These are phyloP conservation scores for Pulveroboletus sp. DNA, from an alignment of 768 basidiomycete genomes.

Conservation along the genomic window DNA sequence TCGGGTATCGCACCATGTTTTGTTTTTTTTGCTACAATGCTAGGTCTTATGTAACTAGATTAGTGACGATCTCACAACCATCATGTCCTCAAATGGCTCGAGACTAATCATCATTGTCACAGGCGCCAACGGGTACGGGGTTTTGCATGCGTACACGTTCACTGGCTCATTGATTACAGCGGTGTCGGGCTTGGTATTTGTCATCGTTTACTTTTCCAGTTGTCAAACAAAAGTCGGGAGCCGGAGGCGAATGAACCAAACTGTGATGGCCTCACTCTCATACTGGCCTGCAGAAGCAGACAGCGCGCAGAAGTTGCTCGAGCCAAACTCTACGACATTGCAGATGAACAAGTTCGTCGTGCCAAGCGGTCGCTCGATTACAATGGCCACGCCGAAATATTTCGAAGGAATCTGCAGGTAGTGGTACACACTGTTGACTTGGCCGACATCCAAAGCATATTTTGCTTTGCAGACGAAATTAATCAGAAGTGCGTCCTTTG, in stretches of 20 bases:
- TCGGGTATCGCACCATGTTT: too few species aligned
- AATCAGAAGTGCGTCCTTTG: constrained; percentile 46
- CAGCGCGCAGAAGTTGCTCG: constrained; percentile 63
- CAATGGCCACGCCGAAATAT: constrained; percentile 53
- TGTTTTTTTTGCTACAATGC: too few species aligned
- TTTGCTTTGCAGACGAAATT: constrained; percentile 59
- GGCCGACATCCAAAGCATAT: constrained; percentile 54
- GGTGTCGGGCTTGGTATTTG: constrained; percentile 85
- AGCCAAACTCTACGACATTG: constrained; percentile 45
- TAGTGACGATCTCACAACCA: too few species aligned
- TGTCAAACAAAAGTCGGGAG: constrained; percentile 48
- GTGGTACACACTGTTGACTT: constrained; percentile 67
- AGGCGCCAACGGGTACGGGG: constrained; percentile 62
- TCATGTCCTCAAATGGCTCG: constrained; percentile 26
- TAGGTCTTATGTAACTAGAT: too few species aligned
- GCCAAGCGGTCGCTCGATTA: constrained; percentile 37
- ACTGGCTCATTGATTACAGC: constrained; percentile 44
- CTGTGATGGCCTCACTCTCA: constrained; percentile 62
- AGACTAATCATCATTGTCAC: constrained; percentile 62
- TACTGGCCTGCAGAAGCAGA: constrained; percentile 76
- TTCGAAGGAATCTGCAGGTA: constrained; percentile 58
- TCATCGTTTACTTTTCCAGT: constrained; percentile 69
- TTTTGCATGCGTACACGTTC: neutral
- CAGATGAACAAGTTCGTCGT: constrained; percentile 52
- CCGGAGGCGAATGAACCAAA: constrained; percentile 15